Conservation (phyloP, 2,329 filamentous ascomycete species). For the Exophiala oligosperma region DNA sequence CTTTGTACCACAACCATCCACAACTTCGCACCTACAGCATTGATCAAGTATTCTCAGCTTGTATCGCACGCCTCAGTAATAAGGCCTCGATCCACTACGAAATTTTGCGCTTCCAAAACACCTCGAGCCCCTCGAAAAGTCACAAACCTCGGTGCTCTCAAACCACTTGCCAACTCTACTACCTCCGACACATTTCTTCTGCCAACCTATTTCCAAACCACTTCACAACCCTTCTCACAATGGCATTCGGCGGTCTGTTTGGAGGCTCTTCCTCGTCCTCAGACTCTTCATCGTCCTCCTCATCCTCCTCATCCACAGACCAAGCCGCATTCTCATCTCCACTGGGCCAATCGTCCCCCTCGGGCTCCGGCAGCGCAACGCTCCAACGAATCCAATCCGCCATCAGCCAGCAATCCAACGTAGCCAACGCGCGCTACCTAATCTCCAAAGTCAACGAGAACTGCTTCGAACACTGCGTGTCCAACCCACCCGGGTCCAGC, state of each 20-base stretch:
- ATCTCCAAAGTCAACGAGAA: constrained; percentile 80
- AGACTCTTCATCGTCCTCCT: constrained; percentile 19
- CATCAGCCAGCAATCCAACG: constrained; percentile 63
- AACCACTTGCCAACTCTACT: too few species aligned
- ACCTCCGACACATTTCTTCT: too few species aligned
- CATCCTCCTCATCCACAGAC: constrained; percentile 14
- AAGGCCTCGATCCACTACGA: background rate
- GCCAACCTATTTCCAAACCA: background rate
- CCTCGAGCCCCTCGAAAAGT: too few species aligned
- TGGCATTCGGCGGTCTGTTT: constrained; percentile 39
- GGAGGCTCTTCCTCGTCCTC: constrained; percentile 31
- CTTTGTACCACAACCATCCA: background rate
- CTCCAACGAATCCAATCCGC: constrained; percentile 48
- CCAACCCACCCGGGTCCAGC: constrained; percentile 63
- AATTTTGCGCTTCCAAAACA: too few species aligned
- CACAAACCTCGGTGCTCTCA: too few species aligned
- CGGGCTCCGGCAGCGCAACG: constrained; percentile 10
- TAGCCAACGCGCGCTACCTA: constrained; percentile 67
- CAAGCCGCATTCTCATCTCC: constrained; percentile 9
- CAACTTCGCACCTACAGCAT: background rate
- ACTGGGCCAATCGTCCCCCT: background rate
- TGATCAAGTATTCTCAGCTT: background rate
- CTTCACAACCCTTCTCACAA: constrained; percentile 10
- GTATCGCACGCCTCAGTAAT: background rate
- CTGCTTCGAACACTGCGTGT: constrained; percentile 77